Conservation (phyloP, 1,284 basidiomycete genomes). For the Flammula alnicola region DNA sequence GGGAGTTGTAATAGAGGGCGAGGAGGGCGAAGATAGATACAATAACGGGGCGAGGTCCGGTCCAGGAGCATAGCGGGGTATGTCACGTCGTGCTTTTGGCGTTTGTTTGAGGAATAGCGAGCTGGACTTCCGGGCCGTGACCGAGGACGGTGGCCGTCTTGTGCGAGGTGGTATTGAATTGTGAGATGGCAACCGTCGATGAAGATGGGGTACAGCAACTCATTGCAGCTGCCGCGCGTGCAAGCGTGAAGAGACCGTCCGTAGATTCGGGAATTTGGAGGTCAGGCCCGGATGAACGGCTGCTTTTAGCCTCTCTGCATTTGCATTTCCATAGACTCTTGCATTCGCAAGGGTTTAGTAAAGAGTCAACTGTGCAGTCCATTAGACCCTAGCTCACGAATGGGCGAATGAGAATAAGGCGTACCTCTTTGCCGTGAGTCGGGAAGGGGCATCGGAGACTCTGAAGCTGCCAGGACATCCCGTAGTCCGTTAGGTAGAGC, state of each 20-base stretch:
- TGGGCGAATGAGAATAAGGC: conserved; percentile 8
- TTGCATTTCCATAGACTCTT: conserved; percentile 58
- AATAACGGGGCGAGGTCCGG: conserved; percentile 50
- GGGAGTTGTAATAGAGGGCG: conserved; percentile 22
- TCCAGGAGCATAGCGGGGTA: conserved; percentile 28
- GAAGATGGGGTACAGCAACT: conserved; percentile 32
- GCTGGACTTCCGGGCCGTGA: conserved; percentile 9
- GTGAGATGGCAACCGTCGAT: conserved; percentile 9
- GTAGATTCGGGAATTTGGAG: conserved; percentile 20
- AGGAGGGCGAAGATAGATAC: conserved; percentile 30
- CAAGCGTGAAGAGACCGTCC: conserved; percentile 50
- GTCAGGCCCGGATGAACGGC: conserved; percentile 22
- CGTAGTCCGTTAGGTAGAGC: conserved; percentile 67
- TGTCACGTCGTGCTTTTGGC: conserved; percentile 32
- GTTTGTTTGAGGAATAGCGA: conserved; percentile 33
- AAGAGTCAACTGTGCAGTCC: conserved; percentile 51
- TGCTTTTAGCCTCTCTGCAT: conserved; percentile 40
- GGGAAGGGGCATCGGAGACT: conserved; percentile 33
- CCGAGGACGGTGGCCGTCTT: too few relatives aligned
- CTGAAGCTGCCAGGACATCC: conserved; percentile 44
- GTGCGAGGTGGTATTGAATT: conserved; percentile 14
- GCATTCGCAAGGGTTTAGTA: conserved; percentile 69
- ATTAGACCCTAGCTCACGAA: conserved; percentile 11
- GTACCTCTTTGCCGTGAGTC: conserved; percentile 59
- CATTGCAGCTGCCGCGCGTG: conserved; percentile 56